Percentiles rank a stretch among this genome's conserved stretches.
Evolutionary conservation across 2,329 filamentous ascomycete genomes (phyloP).

Genomic region (Arthroderma sp.): DNA sequence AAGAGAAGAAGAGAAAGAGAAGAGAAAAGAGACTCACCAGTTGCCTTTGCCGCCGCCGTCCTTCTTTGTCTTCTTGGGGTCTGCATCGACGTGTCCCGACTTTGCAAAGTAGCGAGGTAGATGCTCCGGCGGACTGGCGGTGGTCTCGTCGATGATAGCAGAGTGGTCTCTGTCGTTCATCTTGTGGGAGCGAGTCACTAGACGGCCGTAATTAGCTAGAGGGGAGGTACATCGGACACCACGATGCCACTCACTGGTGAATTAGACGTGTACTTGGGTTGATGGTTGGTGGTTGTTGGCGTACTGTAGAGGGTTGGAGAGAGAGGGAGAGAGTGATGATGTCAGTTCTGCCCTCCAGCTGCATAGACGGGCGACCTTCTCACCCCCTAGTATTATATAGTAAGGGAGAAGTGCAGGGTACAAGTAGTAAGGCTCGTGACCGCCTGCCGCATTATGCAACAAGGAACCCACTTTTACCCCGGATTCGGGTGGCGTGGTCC

Average conservation of each 20-base stretch:
- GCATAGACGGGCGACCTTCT: too few species aligned
- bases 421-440: neutral
- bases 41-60: conserved; percentile 85
- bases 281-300: neutral
- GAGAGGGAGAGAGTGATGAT: neutral
- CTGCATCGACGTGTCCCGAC: conserved; percentile 62
- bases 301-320: neutral
- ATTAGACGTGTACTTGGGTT: neutral
- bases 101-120: conserved; percentile 91
- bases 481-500: neutral
- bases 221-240: neutral
- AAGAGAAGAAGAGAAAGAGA: neutral
- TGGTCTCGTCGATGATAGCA: conserved; percentile 58
- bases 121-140: conserved; percentile 55
- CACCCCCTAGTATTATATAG: neutral
- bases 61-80: conserved; percentile 95
- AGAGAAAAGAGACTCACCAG: conserved; percentile 53
- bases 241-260: neutral
- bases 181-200: conserved; percentile 98
- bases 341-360: neutral
- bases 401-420: too few species aligned
- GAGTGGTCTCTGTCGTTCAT: conserved; percentile 85
- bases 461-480: conserved; percentile 1
- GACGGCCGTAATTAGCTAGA: neutral
- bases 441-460: neutral